These are phyloP conservation scores for Pseudogymnoascus destructans DNA, from an alignment of 2,329 filamentous ascomycete species.

Conservation along the genomic window DNA sequence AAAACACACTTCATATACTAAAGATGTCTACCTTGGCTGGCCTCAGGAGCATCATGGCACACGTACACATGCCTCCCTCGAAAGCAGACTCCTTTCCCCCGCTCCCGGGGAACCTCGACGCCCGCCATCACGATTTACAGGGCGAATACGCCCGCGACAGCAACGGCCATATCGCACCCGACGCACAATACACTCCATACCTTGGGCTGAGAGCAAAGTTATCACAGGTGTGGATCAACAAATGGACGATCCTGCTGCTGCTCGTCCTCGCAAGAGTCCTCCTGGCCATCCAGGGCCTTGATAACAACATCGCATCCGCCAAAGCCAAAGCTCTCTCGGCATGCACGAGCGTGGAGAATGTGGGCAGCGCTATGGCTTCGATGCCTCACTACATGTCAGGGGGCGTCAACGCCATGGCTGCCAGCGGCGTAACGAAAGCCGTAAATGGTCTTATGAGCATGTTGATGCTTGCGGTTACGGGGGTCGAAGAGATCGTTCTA, in stretches of 20 bases:
- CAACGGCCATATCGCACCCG: conserved; percentile 35
- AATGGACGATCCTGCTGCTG: conserved; percentile 83
- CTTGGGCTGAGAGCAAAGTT: conserved; percentile 78
- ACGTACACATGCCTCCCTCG: conserved; percentile 26
- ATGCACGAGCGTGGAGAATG: conserved; percentile 82
- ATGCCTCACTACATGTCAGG: conserved; percentile 91
- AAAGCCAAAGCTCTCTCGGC: conserved; percentile 73
- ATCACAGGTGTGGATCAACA: conserved; percentile 95
- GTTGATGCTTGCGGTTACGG: conserved; percentile 66
- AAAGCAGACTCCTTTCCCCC: conserved; percentile 20
- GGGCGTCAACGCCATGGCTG: conserved; percentile 78
- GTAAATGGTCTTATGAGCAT: conserved; percentile 69
- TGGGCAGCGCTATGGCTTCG: conserved; percentile 90
- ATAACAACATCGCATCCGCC: conserved; percentile 62
- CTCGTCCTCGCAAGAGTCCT: conserved; percentile 74
- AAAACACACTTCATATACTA: conserved; percentile 16
- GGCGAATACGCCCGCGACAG: conserved; percentile 15
- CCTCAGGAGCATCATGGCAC: conserved; percentile 21
- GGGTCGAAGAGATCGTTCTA: conserved; percentile 73
- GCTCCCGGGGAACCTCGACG: conserved; percentile 28
- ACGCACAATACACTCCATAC: conserved; percentile 73
- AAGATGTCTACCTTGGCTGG: conserved; percentile 25
- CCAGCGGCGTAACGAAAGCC: conserved; percentile 64
- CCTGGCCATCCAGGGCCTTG: conserved; percentile 58
- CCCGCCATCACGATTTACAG: conserved; percentile 22